phyloP scores from a whole-genome alignment of 805 yeast species.

The Candida michaelii region DNA sequence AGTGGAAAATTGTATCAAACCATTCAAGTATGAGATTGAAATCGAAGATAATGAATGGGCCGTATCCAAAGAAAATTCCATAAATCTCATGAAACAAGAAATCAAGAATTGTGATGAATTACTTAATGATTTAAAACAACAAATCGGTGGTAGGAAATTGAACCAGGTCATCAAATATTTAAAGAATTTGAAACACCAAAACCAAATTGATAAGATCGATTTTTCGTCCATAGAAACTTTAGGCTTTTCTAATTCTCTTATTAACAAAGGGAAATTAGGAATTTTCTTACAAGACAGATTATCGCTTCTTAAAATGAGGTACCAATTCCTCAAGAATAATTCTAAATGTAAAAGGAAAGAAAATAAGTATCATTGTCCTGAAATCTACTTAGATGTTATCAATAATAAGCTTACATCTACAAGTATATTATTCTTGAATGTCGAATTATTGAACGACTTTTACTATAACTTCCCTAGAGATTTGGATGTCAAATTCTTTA shows the following conservation, averaged over 20 bases:
- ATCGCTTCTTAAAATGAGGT: conserved; percentile 67
- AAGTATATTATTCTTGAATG: conserved; percentile 88
- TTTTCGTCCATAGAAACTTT: conserved; percentile 63
- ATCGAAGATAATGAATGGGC: conserved; percentile 95
- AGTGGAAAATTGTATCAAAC: conserved; percentile 97
- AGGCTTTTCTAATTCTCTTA: conserved; percentile 76
- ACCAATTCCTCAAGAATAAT: conserved; percentile 67
- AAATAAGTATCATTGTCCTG: conserved; percentile 91
- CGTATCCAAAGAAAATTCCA: conserved; percentile 74
- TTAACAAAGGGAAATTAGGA: conserved; percentile 83
- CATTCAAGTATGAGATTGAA: conserved; percentile 95
- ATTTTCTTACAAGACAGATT: conserved; percentile 73
- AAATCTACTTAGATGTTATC: conserved; percentile 87
- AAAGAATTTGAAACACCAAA: conserved; percentile 45
- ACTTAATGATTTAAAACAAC: conserved; percentile 55
- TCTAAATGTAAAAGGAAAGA: conserved; percentile 75
- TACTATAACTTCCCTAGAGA: conserved; percentile 93
- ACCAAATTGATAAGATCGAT: conserved; percentile 30
- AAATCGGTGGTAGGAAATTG: conserved; percentile 82
- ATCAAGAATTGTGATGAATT: conserved; percentile 74
- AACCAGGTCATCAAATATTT: conserved; percentile 78
- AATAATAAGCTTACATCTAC: conserved; percentile 90
- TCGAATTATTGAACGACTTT: conserved; percentile 90
- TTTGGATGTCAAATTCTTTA: conserved; percentile 71
- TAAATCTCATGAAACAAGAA: conserved; percentile 76